Evolutionary conservation across 2,329 filamentous ascomycete species (phyloP), one percentile per base, ranked within the genome.

Genomic region (Aspergillus neoniger): DNA sequence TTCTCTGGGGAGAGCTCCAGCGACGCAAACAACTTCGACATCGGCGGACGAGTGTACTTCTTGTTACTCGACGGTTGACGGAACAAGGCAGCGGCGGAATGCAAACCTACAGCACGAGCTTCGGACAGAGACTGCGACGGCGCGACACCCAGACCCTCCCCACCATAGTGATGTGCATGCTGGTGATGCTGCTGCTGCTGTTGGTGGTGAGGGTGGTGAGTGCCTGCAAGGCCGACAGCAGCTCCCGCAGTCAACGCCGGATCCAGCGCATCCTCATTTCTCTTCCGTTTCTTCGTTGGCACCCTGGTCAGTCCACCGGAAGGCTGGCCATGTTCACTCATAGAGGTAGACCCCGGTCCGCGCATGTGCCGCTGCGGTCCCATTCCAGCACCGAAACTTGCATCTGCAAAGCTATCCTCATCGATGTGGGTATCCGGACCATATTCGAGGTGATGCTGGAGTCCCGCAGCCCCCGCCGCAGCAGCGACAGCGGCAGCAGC

Each of bases 1-100:
- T 82, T 82, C 69, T 86, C 84, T 0, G 84, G 82, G 2, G 81
- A 81, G 17, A 86, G 74, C 63, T 84, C 81, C 15, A 86, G 77
- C 1, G 83, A 85, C 28, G 81, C 73, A 65, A 85, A 86, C 39
- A 86, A 75, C 61, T 84, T 85, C 43, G 82, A 84, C 77, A 86
- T 85, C 4, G 84, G 82, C 19, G 83, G 83, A 0, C 84, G 80
- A 1, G 83, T 86, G 66, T 84, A 81, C 66, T 86, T 86, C 69
- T 84, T 84, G 54, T 80, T 79, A 36, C 76, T 76, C 3, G 79
- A 81, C 4, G 79, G 77, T 48, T 80, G 77, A 12, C 83, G 78
- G 64, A 85, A 85, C 9, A 85, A 74, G 3, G 83, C 82, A 0
- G 81, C 81, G 1, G 83, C 79, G n/a, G 79, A 83, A 70, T 84